These are phyloP conservation scores for Plectosphaerella sp. DNA, from an alignment of 2,329 filamentous ascomycete genomes.

Conservation along the genomic window DNA sequence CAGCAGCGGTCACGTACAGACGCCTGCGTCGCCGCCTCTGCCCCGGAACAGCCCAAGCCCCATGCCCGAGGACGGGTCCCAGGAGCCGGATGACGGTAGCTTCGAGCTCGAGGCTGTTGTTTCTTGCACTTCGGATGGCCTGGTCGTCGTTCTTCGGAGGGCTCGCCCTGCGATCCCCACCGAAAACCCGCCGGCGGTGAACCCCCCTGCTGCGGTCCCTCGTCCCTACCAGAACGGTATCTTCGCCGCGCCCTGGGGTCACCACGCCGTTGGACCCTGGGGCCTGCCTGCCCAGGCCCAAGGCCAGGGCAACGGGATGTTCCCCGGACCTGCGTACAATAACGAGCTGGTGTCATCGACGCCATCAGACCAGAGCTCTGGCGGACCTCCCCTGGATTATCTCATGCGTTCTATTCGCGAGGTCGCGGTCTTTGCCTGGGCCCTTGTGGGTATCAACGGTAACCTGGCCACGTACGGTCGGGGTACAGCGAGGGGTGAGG, in stretches of 20 bases:
- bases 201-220: slow-evolving; percentile 39
- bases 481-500: slow-evolving; percentile 59
- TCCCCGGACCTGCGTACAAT: too few species aligned
- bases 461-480: slow-evolving; percentile 60
- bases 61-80: too few species aligned
- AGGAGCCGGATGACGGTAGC: slow-evolving; percentile 23
- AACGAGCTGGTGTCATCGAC: too few species aligned
- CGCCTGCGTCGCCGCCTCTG: not conserved
- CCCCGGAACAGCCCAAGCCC: not conserved
- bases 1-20: not conserved
- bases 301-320: slow-evolving; percentile 18
- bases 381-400: slow-evolving; percentile 53
- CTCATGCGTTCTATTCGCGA: slow-evolving; percentile 80
- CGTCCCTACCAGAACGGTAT: slow-evolving; percentile 54
- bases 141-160: slow-evolving; percentile 74
- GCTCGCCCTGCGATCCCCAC: slow-evolving; percentile 67
- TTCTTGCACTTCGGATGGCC: slow-evolving; percentile 82
- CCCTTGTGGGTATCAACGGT: slow-evolving; percentile 74
- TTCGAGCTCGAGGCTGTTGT: slow-evolving; percentile 86
- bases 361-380: slow-evolving; percentile 28
- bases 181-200: slow-evolving; percentile 43
- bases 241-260: slow-evolving; percentile 77
- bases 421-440: slow-evolving; percentile 86
- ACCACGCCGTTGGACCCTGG: slow-evolving; percentile 54
- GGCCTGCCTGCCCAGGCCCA: slow-evolving; percentile 13